Evolutionary conservation across 495 filamentous ascomycete species (phyloP).

Genomic region (Astrocystis sublimbata): DNA sequence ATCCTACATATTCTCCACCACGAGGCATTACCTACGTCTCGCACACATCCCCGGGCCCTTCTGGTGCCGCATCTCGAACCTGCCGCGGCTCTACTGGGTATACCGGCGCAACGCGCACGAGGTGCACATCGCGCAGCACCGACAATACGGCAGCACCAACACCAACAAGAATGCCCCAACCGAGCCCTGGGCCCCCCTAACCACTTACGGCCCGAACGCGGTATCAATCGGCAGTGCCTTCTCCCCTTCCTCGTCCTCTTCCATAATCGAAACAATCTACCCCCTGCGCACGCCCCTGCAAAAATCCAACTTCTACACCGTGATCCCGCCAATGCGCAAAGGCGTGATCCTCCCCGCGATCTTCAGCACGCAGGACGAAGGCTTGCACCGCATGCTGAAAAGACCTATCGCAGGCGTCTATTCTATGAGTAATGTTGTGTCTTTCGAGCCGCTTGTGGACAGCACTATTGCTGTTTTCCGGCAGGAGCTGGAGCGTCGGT

Average conservation of each 20-base stretch:
- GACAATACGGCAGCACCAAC: not conserved
- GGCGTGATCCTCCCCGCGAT: slow-evolving; percentile 31
- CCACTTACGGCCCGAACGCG: slow-evolving; percentile 9
- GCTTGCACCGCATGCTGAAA: slow-evolving; percentile 38
- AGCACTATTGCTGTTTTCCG: slow-evolving; percentile 27
- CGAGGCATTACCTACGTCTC: slow-evolving; percentile 18
- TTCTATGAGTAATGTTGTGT: slow-evolving; percentile 40
- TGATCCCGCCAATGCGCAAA: slow-evolving; percentile 23
- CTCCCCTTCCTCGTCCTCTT: too few relatives aligned
- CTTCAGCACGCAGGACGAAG: slow-evolving; percentile 41
- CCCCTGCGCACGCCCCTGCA: slow-evolving; percentile 11
- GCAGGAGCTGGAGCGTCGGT: slow-evolving; percentile 38
- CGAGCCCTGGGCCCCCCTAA: not conserved
- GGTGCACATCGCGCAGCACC: not conserved
- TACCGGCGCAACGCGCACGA: slow-evolving; percentile 37
- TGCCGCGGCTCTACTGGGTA: slow-evolving; percentile 33
- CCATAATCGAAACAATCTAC: slow-evolving; percentile 8
- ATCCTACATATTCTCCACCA: too few relatives aligned
- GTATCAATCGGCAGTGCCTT: slow-evolving; percentile 6
- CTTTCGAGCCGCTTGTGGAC: slow-evolving; percentile 10
- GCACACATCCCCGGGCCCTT: slow-evolving; percentile 48
- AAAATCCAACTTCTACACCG: slow-evolving; percentile 37
- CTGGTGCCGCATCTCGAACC: slow-evolving; percentile 37
- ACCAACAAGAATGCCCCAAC: not conserved
- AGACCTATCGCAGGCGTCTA: slow-evolving; percentile 41